phyloP scores from a whole-genome alignment of 1,284 basidiomycete genomes.

The Pterulicium gracile region DNA sequence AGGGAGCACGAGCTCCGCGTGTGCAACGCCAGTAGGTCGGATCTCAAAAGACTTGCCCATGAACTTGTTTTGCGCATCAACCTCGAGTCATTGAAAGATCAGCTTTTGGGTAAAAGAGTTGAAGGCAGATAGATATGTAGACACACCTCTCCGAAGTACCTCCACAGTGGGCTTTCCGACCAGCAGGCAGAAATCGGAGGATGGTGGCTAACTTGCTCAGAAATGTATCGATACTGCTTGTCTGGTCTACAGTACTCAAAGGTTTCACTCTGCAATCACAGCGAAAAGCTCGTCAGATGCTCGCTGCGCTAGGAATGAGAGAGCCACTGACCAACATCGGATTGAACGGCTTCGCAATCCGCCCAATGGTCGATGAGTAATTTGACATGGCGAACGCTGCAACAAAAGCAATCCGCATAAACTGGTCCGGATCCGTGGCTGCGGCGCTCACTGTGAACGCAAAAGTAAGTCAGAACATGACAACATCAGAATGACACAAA shows the following conservation, averaged over 20 bases:
- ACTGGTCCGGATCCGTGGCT: conserved; percentile 64
- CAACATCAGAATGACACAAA: not conserved
- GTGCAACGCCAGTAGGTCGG: conserved; percentile 88
- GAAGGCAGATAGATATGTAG: not conserved
- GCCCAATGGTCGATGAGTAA: conserved; percentile 91
- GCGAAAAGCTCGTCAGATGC: not conserved
- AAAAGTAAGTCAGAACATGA: conserved; percentile 1
- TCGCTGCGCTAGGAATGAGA: not conserved
- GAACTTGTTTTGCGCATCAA: conserved; percentile 90
- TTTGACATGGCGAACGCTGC: conserved; percentile 98
- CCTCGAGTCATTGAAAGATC: conserved; percentile 27
- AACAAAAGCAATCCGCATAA: conserved; percentile 84
- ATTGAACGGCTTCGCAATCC: conserved; percentile 95
- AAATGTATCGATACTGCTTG: conserved; percentile 86
- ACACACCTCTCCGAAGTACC: conserved; percentile 81
- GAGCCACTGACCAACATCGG: conserved; percentile 67
- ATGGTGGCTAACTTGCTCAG: conserved; percentile 94
- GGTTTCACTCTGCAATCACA: conserved; percentile 54
- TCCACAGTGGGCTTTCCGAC: conserved; percentile 84
- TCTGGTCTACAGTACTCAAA: conserved; percentile 91
- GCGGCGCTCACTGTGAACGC: conserved; percentile 70
- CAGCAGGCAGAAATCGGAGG: conserved; percentile 97
- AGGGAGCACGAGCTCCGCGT: conserved; percentile 77
- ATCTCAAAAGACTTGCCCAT: conserved; percentile 97
- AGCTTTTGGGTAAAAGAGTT: not conserved